Evolutionary conservation across 495 filamentous ascomycete genomes (phyloP).

Genomic region (Penicillium flavigenum): DNA sequence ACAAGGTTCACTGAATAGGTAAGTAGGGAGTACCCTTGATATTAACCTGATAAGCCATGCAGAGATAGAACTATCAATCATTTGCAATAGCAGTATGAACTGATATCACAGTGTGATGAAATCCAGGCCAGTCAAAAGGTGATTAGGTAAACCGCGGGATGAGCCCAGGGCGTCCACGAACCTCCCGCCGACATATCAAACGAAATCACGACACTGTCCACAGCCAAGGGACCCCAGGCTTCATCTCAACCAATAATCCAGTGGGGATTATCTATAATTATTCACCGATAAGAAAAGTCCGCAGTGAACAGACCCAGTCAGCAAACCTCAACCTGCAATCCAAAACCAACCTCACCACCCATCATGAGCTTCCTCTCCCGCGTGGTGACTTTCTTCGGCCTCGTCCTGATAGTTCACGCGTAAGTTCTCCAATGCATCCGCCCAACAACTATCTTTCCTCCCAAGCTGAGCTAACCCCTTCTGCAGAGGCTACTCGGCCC

Average conservation of each 20-base stretch:
- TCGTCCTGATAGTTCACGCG: constrained; percentile 70
- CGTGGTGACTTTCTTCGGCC: constrained; percentile 61
- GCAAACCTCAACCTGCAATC: constrained; percentile 21
- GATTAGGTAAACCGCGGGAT: constrained; percentile 8
- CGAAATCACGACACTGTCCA: neutral
- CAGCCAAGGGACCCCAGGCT: constrained; percentile 1
- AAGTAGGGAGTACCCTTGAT: neutral
- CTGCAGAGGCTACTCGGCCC: constrained; percentile 76
- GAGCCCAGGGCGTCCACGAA: neutral
- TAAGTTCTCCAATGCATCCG: constrained; percentile 39
- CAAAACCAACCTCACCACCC: constrained; percentile 8
- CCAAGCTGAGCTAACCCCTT: constrained; percentile 4
- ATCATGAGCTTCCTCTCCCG: constrained; percentile 67
- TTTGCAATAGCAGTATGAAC: neutral
- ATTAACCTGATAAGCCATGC: neutral
- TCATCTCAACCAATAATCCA: neutral
- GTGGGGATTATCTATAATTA: no score
- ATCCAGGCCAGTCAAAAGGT: neutral
- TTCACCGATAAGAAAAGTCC: neutral
- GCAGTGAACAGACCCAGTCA: neutral
- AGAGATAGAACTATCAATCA: neutral
- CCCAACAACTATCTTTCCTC: neutral
- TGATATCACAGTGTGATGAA: neutral
- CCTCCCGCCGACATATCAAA: constrained; percentile 2
- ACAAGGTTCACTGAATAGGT: neutral